phyloP scores from a whole-genome alignment of 768 basidiomycete species.

The Naematelia aurantialba region DNA sequence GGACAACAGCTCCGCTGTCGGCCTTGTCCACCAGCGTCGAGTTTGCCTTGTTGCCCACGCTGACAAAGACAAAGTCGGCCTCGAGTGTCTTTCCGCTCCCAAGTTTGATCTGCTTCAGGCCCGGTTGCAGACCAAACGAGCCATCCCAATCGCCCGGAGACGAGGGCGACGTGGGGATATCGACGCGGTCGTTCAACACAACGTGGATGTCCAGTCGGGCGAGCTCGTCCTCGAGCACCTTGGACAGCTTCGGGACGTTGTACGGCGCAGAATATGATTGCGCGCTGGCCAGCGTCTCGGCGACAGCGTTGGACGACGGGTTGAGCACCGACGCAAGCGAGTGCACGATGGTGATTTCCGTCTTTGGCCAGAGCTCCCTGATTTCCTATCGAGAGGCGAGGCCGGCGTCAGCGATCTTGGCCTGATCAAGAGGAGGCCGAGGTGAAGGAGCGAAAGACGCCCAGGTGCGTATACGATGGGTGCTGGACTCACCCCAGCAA shows the following conservation, averaged over 20 bases:
- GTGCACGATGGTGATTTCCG: slow-evolving; percentile 41
- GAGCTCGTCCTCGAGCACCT: slow-evolving; percentile 26
- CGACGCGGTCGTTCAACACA: slow-evolving; percentile 26
- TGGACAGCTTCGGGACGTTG: slow-evolving; percentile 29
- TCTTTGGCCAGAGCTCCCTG: slow-evolving; percentile 22
- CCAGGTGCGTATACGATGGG: too few species aligned
- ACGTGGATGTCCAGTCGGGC: too few species aligned
- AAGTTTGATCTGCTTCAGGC: slow-evolving; percentile 23
- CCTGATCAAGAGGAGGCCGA: too few species aligned
- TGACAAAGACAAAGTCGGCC: slow-evolving; percentile 44
- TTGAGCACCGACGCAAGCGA: slow-evolving; percentile 20
- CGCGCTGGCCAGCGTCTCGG: slow-evolving; percentile 1
- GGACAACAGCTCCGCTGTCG: slow-evolving; percentile 32
- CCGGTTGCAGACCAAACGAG: slow-evolving; percentile 24
- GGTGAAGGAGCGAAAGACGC: too few species aligned
- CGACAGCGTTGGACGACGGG: slow-evolving; percentile 9
- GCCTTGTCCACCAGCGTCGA: slow-evolving; percentile 25
- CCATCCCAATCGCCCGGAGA: slow-evolving; percentile 26
- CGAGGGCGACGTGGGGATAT: background rate
- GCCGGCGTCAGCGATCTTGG: background rate
- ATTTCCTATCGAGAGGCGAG: too few species aligned
- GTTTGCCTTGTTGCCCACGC: slow-evolving; percentile 42
- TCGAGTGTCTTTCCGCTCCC: slow-evolving; percentile 28
- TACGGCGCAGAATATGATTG: slow-evolving; percentile 20
- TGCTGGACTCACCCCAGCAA: slow-evolving; percentile 37